Base-by-base conservation (phyloP, 2,329 filamentous ascomycete species). In the Huntiella bhutanensis region DNA sequence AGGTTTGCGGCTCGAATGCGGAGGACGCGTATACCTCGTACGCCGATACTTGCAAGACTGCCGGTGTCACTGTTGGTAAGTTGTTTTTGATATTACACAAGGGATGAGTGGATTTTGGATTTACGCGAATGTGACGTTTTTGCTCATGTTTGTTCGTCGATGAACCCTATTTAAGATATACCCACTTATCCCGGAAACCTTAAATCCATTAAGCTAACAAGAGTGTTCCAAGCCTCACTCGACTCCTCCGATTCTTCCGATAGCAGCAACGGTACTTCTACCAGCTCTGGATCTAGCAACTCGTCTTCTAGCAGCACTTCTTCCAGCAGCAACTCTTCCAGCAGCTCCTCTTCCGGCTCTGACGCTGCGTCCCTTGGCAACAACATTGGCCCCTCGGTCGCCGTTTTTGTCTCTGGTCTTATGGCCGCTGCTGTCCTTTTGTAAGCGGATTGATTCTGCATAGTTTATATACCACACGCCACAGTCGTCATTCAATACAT, bases 21-120 rank as follows among this genome's bases (percentile, higher is more conserved):
- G 33, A 40, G 13, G 37, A 17, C 1, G 53, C 53, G 28, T 52
- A 51, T 8, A n/a, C 49, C 3, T 11, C 38, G 6, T 53, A 47
- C 36, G 48, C 40, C 19, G 43, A 41, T 12, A 45, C 45, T 4
- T 54, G 52, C 35, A 33, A 45, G 41, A 1, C 41, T 16, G 44
- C 15, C 8, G 42, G 45, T 34, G 38, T 47, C 22, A 47, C 45
- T 17, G 33, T 50, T 34, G 36, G 45, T 47, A 50, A n/a, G 47
- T 42, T 10, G 8, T 15, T 13, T 32, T 34, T 16, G n/a, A 32
- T 8, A 41, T 41, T 28, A 28, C 22, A 28, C 7, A 10, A 28
- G 22, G 8, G 22, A 28, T 28, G 7, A 10, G 22, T 28, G 22
- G 22, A 28, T 28, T 10, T 28, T 28, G 22, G 7, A 8, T 28